Base-by-base conservation (phyloP, 352 stramenopile species). In the Pythium folliculosum region DNA sequence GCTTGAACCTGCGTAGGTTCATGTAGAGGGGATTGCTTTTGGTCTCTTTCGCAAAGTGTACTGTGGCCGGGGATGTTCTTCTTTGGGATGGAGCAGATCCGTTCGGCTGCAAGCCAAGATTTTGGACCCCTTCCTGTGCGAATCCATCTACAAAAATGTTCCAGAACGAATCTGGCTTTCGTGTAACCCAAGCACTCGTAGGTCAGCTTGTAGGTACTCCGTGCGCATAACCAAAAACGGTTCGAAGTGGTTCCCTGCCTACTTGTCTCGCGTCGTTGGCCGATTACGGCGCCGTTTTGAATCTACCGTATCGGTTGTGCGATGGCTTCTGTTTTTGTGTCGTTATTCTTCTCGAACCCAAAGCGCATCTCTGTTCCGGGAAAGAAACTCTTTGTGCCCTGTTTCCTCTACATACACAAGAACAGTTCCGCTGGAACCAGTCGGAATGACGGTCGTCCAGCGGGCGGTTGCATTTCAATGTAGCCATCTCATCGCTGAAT, bases 401-500 rank as follows among this genome's bases (percentile, higher is more conserved):
- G 27, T 7, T 43, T 43, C 37, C 37, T 43, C 14, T 43, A 43
- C 37, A 2, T 12, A 2, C 10, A 17, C 37, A 17, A 43, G 35
- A 59, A 32, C 52, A 7, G 35, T 48, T 59, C 19, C 48, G 37
- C 14, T 2, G 9, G 37, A 17, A 43, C 55, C 53, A 38, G 14
- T 6, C 13, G 3, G 56, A 55, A 27, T 57, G 59, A 49, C 35
- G 23, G 59, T 65, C 47, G 47, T n/a, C 13, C 17, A 43, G 10
- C 10, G 10, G 37, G 37, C 14, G 37, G 38, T 56, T 65, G 38
- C 47, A 35, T 25, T 27, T 30, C n/a, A 44, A 25, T 66, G 60
- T 66, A 66, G 60, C 60, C 60, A 66, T 66, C 30, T 66, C 14
- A 25, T 21, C 16, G 7, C 16, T 49, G 65, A 71, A 71, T 71